A percentile compares a stretch with the other conserved stretches of the same genome.
Evolutionary conservation across 176 grass and related monocot species (phyloP).

Genomic region (Calamus simplicifolius): DNA sequence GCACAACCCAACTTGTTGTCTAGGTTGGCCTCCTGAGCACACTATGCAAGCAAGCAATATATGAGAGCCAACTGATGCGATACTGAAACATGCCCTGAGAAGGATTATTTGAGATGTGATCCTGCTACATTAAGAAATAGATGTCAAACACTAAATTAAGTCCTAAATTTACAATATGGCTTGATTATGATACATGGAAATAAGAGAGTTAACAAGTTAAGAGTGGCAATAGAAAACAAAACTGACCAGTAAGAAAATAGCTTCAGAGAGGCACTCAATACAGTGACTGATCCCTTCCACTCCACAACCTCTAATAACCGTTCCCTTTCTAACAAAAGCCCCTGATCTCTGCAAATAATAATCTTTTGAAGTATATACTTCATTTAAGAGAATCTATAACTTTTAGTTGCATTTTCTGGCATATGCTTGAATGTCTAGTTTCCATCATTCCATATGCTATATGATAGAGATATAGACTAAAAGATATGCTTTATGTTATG

Average conservation of each 20-base stretch:
- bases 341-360: conserved; percentile 51
- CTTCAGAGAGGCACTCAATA: conserved; percentile 61
- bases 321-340: conserved; percentile 62
- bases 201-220: too few species aligned
- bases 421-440: conserved; percentile 29
- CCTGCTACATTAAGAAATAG: conserved; percentile 4
- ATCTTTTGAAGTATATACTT: conserved; percentile 59
- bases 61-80: conserved; percentile 58
- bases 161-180: too few species aligned
- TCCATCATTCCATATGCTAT: conserved; percentile 45
- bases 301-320: conserved; percentile 43
- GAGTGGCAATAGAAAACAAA: background rate
- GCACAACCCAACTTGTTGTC: conserved; percentile 37
- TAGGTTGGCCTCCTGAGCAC: conserved; percentile 62
- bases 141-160: conserved; percentile 1
- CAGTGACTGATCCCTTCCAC: conserved; percentile 36
- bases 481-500: too few species aligned
- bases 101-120: conserved; percentile 12
- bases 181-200: too few species aligned
- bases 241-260: conserved; percentile 82
- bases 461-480: too few species aligned
- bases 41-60: conserved; percentile 67
- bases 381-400: conserved; percentile 60
- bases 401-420: conserved; percentile 52
- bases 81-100: conserved; percentile 16